Conservation (phyloP, 805 yeast genomes). For the Lachancea mirantina region DNA sequence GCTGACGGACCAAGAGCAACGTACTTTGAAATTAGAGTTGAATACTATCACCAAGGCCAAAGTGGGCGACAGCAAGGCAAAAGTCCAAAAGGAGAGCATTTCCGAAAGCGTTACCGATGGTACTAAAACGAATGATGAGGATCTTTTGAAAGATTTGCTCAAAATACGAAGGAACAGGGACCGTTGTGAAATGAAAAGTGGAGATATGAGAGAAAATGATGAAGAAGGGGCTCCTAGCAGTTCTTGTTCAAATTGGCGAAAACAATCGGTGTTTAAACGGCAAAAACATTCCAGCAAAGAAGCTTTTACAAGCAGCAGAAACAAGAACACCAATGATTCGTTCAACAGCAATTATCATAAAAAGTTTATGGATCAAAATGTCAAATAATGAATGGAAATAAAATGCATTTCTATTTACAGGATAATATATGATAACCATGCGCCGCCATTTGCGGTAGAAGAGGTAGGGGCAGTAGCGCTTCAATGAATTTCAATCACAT, state of each 20-base stretch:
- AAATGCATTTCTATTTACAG: slow-evolving; percentile 7
- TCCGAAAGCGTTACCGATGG: no score
- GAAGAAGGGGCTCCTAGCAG: no score
- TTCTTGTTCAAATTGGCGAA: slow-evolving; percentile 22
- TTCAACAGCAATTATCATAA: slow-evolving; percentile 37
- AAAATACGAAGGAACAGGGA: no score
- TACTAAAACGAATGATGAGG: no score
- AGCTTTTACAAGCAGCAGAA: background rate
- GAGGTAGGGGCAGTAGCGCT: background rate
- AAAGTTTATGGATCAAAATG: slow-evolving; percentile 36
- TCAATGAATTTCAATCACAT: slow-evolving; percentile 12
- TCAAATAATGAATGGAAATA: slow-evolving; percentile 27
- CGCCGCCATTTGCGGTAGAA: background rate
- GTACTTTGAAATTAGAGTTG: no score
- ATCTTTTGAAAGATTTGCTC: no score
- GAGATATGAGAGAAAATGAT: slow-evolving; percentile 20
- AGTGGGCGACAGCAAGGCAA: no score
- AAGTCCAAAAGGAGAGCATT: no score
- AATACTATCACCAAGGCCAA: no score
- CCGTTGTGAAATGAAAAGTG: no score
- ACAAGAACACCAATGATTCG: slow-evolving; percentile 31
- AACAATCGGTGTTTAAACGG: slow-evolving; percentile 21
- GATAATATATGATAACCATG: background rate
- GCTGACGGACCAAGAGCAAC: no score
- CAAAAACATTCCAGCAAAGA: slow-evolving; percentile 12